phyloP scores from a whole-genome alignment of 371 early-diverging fungal genomes.

The Zychaea mexicana region DNA sequence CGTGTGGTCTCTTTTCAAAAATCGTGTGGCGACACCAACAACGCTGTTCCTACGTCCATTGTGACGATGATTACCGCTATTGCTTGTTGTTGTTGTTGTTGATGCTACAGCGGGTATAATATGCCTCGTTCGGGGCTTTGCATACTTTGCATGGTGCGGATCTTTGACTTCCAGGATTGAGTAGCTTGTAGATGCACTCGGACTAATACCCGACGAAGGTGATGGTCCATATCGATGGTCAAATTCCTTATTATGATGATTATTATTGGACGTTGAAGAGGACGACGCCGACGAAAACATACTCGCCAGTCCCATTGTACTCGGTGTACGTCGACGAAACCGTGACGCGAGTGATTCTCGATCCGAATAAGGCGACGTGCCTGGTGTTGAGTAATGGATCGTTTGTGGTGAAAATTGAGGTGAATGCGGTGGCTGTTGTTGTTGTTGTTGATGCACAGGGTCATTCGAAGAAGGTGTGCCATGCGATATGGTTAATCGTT shows the following conservation, averaged over 20 bases:
- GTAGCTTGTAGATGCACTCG: constrained; percentile 22
- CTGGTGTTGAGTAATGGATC: constrained; percentile 12
- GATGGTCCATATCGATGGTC: background rate
- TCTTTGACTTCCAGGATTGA: constrained; percentile 21
- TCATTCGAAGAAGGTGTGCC: too few relatives aligned
- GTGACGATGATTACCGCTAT: too few relatives aligned
- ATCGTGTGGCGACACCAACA: constrained; percentile 25
- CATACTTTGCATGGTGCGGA: background rate
- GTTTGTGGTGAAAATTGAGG: constrained; percentile 10
- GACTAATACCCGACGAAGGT: background rate
- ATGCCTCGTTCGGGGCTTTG: constrained; percentile 2
- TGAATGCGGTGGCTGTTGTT: background rate
- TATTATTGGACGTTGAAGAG: too few relatives aligned
- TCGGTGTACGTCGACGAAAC: constrained; percentile 25
- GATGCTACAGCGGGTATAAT: background rate
- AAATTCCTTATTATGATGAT: background rate
- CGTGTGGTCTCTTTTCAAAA: constrained; percentile 14
- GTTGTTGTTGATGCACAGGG: background rate
- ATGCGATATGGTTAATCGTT: constrained; percentile 13
- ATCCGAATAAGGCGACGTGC: constrained; percentile 4
- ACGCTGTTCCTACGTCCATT: constrained; percentile 24
- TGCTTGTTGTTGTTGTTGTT: background rate
- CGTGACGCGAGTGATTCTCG: constrained; percentile 21
- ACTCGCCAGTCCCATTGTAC: constrained; percentile 23
- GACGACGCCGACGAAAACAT: too few relatives aligned